Evolutionary conservation across 1,139 yeast species (phyloP).

Genomic region (Diutina sp.): DNA sequence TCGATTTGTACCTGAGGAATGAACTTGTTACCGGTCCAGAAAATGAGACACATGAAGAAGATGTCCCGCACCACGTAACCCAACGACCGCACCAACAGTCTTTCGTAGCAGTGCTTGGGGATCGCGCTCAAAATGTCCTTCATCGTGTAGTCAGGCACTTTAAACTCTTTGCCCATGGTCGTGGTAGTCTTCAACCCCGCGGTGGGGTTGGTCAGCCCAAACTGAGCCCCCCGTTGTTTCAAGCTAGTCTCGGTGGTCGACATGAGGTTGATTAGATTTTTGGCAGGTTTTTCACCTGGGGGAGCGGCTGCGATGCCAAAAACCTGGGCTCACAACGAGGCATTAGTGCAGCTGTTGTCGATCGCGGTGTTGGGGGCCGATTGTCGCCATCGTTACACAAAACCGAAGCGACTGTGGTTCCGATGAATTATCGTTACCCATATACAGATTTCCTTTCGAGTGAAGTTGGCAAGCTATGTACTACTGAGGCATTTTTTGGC

Average conservation of each 20-base stretch:
- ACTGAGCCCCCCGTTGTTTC: not conserved
- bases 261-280: not conserved
- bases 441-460: too few species aligned
- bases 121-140: conserved; percentile 62
- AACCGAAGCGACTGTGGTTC: not conserved
- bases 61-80: conserved; percentile 59
- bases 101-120: conserved; percentile 66
- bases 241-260: not conserved
- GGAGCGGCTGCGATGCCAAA: not conserved
- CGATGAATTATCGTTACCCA: too few species aligned
- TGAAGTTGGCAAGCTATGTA: too few species aligned
- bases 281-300: not conserved
- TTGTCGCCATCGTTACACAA: not conserved
- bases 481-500: too few species aligned
- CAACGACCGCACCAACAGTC: conserved; percentile 43
- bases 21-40: conserved; percentile 38
- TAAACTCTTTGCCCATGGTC: conserved; percentile 52
- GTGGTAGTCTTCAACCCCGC: conserved; percentile 22
- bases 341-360: not conserved
- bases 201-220: conserved; percentile 1
- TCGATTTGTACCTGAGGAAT: conserved; percentile 13
- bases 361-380: not conserved
- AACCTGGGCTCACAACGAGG: not conserved
- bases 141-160: conserved; percentile 63
- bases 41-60: conserved; percentile 33